A percentile compares a stretch with the other conserved stretches of the same genome.
These are phyloP conservation scores for Colletotrichum higginsianum DNA, from an alignment of 2,329 filamentous ascomycete genomes.

Conservation along the genomic window DNA sequence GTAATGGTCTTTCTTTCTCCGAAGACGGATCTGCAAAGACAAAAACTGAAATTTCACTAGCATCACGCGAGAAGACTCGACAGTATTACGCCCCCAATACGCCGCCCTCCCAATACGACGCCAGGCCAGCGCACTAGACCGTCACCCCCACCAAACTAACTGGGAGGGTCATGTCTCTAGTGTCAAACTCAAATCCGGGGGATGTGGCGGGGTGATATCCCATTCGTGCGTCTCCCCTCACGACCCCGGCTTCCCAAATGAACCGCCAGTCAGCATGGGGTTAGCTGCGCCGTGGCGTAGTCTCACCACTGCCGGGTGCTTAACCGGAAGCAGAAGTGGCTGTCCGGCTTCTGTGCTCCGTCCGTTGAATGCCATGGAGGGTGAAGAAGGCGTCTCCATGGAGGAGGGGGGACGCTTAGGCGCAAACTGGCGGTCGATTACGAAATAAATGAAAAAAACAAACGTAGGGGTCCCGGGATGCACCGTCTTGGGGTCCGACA, in stretches of 20 bases:
- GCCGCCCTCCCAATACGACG: no score
- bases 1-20: no score
- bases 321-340: conserved; percentile 15
- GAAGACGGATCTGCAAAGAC: no score
- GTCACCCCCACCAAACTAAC: neutral
- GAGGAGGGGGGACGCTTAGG: no score
- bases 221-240: conserved; percentile 20
- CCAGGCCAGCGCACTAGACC: no score
- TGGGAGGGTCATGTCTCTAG: conserved; percentile 14
- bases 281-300: conserved; percentile 18
- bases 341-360: conserved; percentile 7
- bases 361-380: neutral
- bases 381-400: neutral
- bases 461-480: neutral
- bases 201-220: conserved; percentile 19
- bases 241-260: conserved; percentile 6
- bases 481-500: neutral
- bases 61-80: no score
- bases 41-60: no score
- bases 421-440: neutral
- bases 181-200: conserved; percentile 18
- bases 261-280: neutral
- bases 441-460: neutral
- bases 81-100: no score
- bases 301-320: conserved; percentile 24